Percentiles rank a stretch among this genome's conserved stretches.
These are phyloP conservation scores for Penicillium coffeae DNA, from an alignment of 495 filamentous ascomycete genomes.

Conservation along the genomic window DNA sequence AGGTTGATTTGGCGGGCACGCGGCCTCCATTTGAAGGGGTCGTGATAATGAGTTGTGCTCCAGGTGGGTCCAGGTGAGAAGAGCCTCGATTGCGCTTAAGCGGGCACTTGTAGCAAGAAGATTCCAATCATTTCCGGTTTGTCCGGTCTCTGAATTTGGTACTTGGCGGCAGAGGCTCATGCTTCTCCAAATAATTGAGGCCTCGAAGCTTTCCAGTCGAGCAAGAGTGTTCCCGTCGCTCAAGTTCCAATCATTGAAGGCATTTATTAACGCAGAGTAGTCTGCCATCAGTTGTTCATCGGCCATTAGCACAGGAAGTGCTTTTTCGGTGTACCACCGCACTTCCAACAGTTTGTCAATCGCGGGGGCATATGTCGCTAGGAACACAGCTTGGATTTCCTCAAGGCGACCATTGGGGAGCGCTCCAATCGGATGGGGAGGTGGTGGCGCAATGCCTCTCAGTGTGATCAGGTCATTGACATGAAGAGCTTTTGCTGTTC, in stretches of 20 bases:
- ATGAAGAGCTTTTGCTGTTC: constrained; percentile 64
- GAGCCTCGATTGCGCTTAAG: constrained; percentile 67
- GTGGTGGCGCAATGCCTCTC: constrained; percentile 58
- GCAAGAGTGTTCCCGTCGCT: constrained; percentile 38
- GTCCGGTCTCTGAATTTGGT: constrained; percentile 34
- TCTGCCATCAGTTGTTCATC: constrained; percentile 58
- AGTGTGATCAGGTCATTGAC: constrained; percentile 73
- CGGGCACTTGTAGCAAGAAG: constrained; percentile 61
- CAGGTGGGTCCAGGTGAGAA: constrained; percentile 66
- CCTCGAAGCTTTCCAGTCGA: constrained; percentile 61
- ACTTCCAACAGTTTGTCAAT: constrained; percentile 80
- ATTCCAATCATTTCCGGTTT: constrained; percentile 43
- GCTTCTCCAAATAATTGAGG: constrained; percentile 68
- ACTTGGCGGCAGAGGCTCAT: constrained; percentile 47
- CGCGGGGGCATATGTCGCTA: constrained; percentile 70
- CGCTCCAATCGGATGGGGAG: constrained; percentile 52
- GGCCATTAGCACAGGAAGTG: constrained; percentile 48
- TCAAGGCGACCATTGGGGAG: constrained; percentile 52
- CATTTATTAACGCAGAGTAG: constrained; percentile 57
- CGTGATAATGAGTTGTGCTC: constrained; percentile 53
- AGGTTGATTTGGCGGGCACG: constrained; percentile 37
- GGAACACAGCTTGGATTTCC: constrained; percentile 71
- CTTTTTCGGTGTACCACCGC: constrained; percentile 68
- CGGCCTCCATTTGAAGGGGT: constrained; percentile 37
- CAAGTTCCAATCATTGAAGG: constrained; percentile 42